phyloP scores from a whole-genome alignment of 805 yeast species.

The Nakazawaea ishiwadae region DNA sequence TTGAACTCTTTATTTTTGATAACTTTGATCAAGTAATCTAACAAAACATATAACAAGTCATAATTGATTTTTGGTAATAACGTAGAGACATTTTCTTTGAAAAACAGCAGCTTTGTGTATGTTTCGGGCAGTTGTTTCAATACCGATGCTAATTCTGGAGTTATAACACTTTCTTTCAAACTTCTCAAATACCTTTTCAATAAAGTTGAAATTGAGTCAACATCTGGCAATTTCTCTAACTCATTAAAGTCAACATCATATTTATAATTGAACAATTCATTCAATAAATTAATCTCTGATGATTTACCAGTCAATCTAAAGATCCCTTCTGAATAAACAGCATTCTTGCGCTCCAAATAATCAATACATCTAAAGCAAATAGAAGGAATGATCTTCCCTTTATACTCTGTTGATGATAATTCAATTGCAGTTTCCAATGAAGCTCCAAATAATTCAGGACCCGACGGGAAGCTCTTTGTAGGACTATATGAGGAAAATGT shows the following conservation, averaged over 20 bases:
- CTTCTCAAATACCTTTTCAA: constrained; percentile 79
- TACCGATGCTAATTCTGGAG: constrained; percentile 40
- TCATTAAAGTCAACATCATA: constrained; percentile 65
- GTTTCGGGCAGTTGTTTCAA: constrained; percentile 28
- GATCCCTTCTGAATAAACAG: constrained; percentile 84
- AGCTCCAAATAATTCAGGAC: constrained; percentile 53
- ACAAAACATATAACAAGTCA: constrained; percentile 59
- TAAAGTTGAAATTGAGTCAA: constrained; percentile 83
- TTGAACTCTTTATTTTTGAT: constrained; percentile 56
- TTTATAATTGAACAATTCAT: constrained; percentile 60
- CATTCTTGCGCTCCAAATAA: constrained; percentile 59
- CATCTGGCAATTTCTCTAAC: constrained; percentile 50
- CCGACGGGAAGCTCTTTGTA: background rate
- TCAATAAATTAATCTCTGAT: constrained; percentile 62
- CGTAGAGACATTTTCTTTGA: constrained; percentile 20
- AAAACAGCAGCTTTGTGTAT: constrained; percentile 18
- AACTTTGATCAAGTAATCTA: constrained; percentile 63
- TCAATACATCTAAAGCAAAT: constrained; percentile 73
- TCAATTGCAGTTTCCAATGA: constrained; percentile 47
- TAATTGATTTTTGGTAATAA: constrained; percentile 52
- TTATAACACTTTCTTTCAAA: constrained; percentile 64
- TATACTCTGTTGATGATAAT: constrained; percentile 45
- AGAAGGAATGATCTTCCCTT: constrained; percentile 57
- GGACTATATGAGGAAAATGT: constrained; percentile 5
- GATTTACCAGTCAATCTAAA: constrained; percentile 90